Percentiles rank a stretch among this genome's conserved stretches.
phyloP scores from a whole-genome alignment of 352 stramenopile species.

The Phytopythium helicoides region DNA sequence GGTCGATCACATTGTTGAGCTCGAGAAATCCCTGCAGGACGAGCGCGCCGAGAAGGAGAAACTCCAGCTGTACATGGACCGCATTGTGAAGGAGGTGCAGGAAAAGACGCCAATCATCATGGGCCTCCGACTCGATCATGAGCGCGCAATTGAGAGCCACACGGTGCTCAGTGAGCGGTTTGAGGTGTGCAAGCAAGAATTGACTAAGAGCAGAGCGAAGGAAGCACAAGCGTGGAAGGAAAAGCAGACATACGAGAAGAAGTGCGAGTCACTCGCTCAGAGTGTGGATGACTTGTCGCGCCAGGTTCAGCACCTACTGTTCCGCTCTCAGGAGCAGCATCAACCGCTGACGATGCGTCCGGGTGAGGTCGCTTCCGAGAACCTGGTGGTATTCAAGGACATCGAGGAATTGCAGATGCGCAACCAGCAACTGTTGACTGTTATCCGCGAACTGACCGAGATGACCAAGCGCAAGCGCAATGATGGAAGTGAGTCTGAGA shows the following conservation, averaged over 20 bases:
- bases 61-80: constrained; percentile 89
- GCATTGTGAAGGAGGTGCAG: constrained; percentile 92
- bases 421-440: constrained; percentile 89
- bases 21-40: constrained; percentile 78
- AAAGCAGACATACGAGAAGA: constrained; percentile 57
- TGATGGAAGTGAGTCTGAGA: constrained; percentile 16
- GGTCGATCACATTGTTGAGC: constrained; percentile 85
- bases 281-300: constrained; percentile 89
- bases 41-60: constrained; percentile 86
- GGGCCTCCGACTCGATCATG: constrained; percentile 88
- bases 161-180: constrained; percentile 69
- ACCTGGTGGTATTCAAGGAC: constrained; percentile 84
- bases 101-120: constrained; percentile 90
- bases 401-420: constrained; percentile 89
- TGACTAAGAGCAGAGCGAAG: constrained; percentile 69
- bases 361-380: constrained; percentile 51
- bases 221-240: constrained; percentile 68
- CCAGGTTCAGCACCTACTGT: constrained; percentile 90
- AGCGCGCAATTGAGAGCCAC: constrained; percentile 85
- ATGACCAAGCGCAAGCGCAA: constrained; percentile 24
- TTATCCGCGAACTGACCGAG: constrained; percentile 76
- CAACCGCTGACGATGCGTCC: constrained; percentile 9
- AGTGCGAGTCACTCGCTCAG: constrained; percentile 71
- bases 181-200: constrained; percentile 59
- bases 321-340: constrained; percentile 63